Base-by-base conservation (phyloP, 2,329 filamentous ascomycete genomes). In the Exophiala spinifera region DNA sequence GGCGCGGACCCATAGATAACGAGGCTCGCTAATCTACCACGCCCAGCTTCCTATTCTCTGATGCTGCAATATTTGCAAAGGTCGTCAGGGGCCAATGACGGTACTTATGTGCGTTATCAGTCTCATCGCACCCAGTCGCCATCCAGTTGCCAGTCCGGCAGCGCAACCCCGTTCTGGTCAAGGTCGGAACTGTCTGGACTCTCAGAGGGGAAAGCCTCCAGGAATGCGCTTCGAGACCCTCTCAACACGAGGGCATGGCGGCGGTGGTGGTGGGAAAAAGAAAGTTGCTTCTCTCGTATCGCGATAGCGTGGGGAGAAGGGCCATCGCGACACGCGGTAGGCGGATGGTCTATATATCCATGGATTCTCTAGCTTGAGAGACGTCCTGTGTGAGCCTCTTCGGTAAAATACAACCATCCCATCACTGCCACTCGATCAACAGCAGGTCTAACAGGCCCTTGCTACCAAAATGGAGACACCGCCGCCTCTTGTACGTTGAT, bases 1-100 rank as follows among this genome's bases (percentile, higher is more conserved):
- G 55, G 55, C 55, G 36, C 17, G 39, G 21, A 45, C 52, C 55
- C 55, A 57, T 45, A 46, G 55, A 57, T 57, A 57, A 57, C 50
- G 43, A 57, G 55, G 55, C 55, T 57, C 55, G 55, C 51, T 48
- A 54, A 57, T 57, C 44, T 52, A 39, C 21, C 17, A 42, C 39
- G 7, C 10, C 21, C 17, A 21, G 21, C 3, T 3, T 15, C 42
- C 23, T 23, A 28, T 44, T 25, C 23, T n/a, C n/a, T 44, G 42
- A 44, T 44, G 21, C 53, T 15, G 25, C 44, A 28, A 17, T 57
- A 54, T 54, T 57, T 31, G 40, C 46, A 42, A 44, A n/a, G 20
- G 5, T n/a, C 7, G 39, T 20, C 23, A 34, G 13, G 43, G 6
- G 23, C 55, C 55, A 57, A 57, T 57, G 34, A 51, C 21, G 15